phyloP scores from a whole-genome alignment of 352 stramenopile species.

The Chrysophaeum taylorii region DNA sequence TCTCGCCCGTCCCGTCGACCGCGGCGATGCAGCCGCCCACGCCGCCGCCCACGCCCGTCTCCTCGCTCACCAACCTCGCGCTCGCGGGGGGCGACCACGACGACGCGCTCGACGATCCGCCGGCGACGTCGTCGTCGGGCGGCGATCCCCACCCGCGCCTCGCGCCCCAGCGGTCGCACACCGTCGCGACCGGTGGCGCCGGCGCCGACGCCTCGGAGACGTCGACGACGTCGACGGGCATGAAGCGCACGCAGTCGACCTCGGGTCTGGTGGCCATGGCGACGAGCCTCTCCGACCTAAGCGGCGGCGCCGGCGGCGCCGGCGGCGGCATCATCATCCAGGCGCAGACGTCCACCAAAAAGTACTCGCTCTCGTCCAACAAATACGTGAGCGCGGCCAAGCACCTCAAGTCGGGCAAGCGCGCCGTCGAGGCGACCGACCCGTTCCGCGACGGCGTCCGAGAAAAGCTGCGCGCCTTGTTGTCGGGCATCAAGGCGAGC shows the following conservation, averaged over 20 bases:
- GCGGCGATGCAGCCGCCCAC: no score
- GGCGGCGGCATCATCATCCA: no score
- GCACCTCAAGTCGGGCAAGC: no score
- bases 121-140: not conserved
- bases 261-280: not conserved
- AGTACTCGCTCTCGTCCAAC: conserved; percentile 1
- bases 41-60: no score
- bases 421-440: not conserved
- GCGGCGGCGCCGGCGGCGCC: no score
- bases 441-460: conserved; percentile 64
- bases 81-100: no score
- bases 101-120: no score
- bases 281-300: not conserved
- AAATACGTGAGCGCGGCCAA: conserved; percentile 1
- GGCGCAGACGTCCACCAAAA: not conserved
- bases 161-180: no score
- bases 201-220: not conserved
- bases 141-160: no score
- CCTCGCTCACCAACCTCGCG: no score
- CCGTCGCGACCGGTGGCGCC: not conserved
- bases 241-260: conserved; percentile 6
- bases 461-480: conserved; percentile 81
- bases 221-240: not conserved
- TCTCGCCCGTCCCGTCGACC: no score
- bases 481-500: conserved; percentile 78